Base-by-base conservation (phyloP, 75 land plant species). In the Pinus albicaulis region DNA sequence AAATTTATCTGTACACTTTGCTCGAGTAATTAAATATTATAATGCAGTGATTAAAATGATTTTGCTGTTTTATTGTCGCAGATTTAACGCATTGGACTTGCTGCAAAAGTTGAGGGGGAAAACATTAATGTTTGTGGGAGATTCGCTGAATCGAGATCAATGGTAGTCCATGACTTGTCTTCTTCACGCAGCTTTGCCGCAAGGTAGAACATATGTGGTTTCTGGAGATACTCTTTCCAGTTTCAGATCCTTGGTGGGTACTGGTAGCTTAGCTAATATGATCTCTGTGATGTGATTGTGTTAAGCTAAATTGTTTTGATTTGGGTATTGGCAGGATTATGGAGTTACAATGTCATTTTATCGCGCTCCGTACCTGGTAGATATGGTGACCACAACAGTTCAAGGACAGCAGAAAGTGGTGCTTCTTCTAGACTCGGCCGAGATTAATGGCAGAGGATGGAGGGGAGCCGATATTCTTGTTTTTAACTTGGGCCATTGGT, bases 401-500 rank as follows among this genome's bases (percentile, higher is more conserved):
- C 3, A 53, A 4, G 79, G 87, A 24, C 22, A 12, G 5, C 76
- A 56, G 3, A 88, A 85, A 0, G 73, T 74, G 1, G 84, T 86
- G 4, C 82, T 96, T 11, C 82, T 59, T 0, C 76, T 96, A 24
- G n/a, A n/a, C n/a, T n/a, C n/a, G n/a, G n/a, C n/a, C n/a, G n/a
- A n/a, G n/a, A n/a, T n/a, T n/a, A n/a, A n/a, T n/a, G n/a, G n/a
- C n/a, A n/a, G 86, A 90, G 74, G 57, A 2, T 96, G 99, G 99
- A 76, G 59, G 66, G 82, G 73, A 3, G 87, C 85, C 23, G 88
- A 93, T 52, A 69, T 91, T 52, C 79, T 96, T 20, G 71, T 96
- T 38, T 96, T 93, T 79, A 96, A 96, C 78, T 66, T 90, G 0
- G 95, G 96, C 78, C 97, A 96, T 55, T 96, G 99, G 97, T 93